phyloP scores from a whole-genome alignment of 495 filamentous ascomycete species.

The Tuber brumale region DNA sequence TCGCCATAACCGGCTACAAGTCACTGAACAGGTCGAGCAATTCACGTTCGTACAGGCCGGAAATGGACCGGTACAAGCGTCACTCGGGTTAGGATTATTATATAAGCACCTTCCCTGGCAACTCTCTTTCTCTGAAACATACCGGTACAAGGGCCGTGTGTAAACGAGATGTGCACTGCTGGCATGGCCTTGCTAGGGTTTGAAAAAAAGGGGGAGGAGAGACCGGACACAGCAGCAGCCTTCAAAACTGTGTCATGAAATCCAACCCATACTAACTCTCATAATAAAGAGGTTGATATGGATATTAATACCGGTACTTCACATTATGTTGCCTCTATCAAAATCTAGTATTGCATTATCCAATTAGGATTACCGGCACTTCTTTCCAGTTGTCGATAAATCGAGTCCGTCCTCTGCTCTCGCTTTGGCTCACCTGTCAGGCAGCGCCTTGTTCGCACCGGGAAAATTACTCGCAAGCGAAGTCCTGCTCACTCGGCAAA shows the following conservation, averaged over 20 bases:
- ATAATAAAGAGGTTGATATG: not conserved
- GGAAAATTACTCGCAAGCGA: conserved; percentile 2
- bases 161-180: not conserved
- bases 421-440: conserved; percentile 5
- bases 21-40: not conserved
- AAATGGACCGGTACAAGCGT: not conserved
- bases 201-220: not conserved
- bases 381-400: not conserved
- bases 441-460: conserved; percentile 4
- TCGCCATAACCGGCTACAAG: not conserved
- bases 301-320: not conserved
- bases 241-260: not conserved
- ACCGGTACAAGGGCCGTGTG: not conserved
- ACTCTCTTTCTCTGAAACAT: not conserved
- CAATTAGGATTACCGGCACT: not conserved
- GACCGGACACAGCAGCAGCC: not conserved
- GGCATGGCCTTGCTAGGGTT: not conserved
- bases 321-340: not conserved
- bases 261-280: not conserved
- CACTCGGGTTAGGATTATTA: conserved; percentile 4
- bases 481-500: conserved; percentile 1
- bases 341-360: not conserved
- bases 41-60: not conserved
- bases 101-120: not conserved
- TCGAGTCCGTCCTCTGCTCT: not conserved